Percentiles rank a stretch among this genome's conserved stretches.
Conservation (phyloP, 2,329 filamentous ascomycete genomes). For the Exophiala bonariae region DNA sequence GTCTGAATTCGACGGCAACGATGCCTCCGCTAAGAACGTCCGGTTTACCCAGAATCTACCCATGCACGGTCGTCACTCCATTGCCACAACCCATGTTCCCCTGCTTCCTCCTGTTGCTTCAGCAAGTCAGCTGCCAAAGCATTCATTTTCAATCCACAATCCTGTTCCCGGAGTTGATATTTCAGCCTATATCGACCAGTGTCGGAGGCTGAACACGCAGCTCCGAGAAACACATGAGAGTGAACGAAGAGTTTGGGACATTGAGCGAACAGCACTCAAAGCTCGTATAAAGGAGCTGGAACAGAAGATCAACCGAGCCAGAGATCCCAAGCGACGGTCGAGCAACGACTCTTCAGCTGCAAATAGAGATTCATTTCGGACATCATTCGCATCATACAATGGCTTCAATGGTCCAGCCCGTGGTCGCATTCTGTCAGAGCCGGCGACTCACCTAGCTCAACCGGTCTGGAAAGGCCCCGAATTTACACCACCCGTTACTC, state of each 20-base stretch:
- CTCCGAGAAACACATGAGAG: slow-evolving; percentile 43
- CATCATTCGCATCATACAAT: slow-evolving; percentile 13
- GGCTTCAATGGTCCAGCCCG: slow-evolving; percentile 9
- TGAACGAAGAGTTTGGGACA: slow-evolving; percentile 46
- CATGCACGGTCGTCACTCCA: slow-evolving; percentile 39
- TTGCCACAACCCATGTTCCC: slow-evolving; percentile 36
- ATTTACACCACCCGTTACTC: slow-evolving; percentile 39
- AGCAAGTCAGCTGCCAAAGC: slow-evolving; percentile 25
- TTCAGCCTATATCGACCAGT: slow-evolving; percentile 43
- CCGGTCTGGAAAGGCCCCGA: slow-evolving; percentile 48
- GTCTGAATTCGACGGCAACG: background rate
- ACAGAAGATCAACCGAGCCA: slow-evolving; percentile 30
- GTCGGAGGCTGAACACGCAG: slow-evolving; percentile 40
- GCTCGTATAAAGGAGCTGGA: slow-evolving; percentile 44
- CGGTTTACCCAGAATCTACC: slow-evolving; percentile 40
- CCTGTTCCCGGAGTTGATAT: slow-evolving; percentile 28
- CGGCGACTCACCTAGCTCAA: slow-evolving; percentile 18
- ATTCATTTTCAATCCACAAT: slow-evolving; percentile 23
- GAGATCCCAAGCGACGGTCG: slow-evolving; percentile 25
- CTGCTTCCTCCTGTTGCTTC: slow-evolving; percentile 31
- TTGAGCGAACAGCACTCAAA: slow-evolving; percentile 43
- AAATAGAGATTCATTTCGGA: slow-evolving; percentile 25
- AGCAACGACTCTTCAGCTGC: slow-evolving; percentile 25
- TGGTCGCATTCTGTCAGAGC: slow-evolving; percentile 13
- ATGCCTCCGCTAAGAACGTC: slow-evolving; percentile 40